Base-by-base conservation (phyloP, 306 rosid genomes). In the Corylus avellana region DNA sequence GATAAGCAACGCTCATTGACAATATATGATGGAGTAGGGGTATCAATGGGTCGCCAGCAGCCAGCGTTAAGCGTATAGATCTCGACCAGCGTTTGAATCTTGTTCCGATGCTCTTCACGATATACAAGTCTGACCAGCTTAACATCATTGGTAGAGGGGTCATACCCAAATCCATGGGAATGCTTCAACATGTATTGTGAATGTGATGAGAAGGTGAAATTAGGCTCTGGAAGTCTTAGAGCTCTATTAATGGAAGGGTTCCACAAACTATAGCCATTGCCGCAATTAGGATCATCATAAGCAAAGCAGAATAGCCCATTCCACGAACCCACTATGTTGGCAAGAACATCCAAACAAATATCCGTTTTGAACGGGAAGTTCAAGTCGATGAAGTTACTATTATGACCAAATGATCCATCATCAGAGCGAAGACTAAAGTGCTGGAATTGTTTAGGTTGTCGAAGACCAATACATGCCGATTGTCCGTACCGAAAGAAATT, bases 141-240 rank as follows among this genome's bases (percentile, higher is more conserved):
- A n/a, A 63, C 18, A 9, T 18, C 70, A n/a, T 53, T 35, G 11
- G 4, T 54, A 20, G 47, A 25, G 2, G 58, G 42, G 16, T 80
- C 79, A 74, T 25, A 66, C 18, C 83, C 83, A 29, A 80, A 74
- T 8, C 83, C 75, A 63, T 61, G 18, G 51, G 17, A 62, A 39
- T 22, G 20, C 8, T 22, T 14, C 5, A 7, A 29, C 17, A 3
- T 12, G 6, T 1, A 3, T 22, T 22, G 25, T 22, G 25, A 22
- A 48, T 12, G 0, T 14, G 47, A 35, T 5, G 73, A 39, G 46
- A 14, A 3, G 3, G 69, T 11, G 11, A 17, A 18, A 1, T 7
- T 29, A 32, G 75, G 83, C 12, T 54, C 63, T 4, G 59, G 56
- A 42, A 79, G 22, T 0, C 10, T 48, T 8, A 73, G 17, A 42